Conservation (phyloP, 495 filamentous ascomycete species). For the Neurospora sp. region DNA sequence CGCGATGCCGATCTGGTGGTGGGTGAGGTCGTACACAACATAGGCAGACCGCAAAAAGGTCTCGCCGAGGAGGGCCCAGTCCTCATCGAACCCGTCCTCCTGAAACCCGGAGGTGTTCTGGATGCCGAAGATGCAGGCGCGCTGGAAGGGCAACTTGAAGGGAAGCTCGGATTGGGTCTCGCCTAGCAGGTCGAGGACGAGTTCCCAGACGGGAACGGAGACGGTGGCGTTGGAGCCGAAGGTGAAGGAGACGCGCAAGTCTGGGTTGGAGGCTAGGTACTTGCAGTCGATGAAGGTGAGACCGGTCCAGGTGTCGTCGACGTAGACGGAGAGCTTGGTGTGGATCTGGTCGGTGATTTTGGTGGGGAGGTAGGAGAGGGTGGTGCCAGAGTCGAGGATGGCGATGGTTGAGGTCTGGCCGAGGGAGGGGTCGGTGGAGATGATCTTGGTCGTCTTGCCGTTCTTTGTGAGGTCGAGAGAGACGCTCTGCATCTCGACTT, state of each 20-base stretch:
- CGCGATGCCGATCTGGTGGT: constrained; percentile 76
- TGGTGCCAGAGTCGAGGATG: constrained; percentile 81
- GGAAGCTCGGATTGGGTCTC: constrained; percentile 11
- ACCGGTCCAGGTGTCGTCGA: constrained; percentile 30
- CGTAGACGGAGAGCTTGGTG: constrained; percentile 42
- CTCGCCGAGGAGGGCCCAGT: constrained; percentile 51
- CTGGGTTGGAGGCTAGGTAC: constrained; percentile 46
- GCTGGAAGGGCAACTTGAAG: constrained; percentile 17
- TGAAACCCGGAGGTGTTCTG: constrained; percentile 21
- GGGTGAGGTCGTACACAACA: constrained; percentile 81
- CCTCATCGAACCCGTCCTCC: constrained; percentile 9
- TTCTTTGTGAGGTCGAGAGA: constrained; percentile 18
- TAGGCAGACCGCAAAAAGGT: constrained; percentile 90
- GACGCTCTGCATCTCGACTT: constrained; percentile 26
- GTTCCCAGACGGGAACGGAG: constrained; percentile 58
- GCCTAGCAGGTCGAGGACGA: constrained; percentile 52
- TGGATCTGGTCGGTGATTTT: constrained; percentile 48
- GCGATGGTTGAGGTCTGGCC: constrained; percentile 33
- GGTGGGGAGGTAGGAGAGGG: constrained; percentile 68
- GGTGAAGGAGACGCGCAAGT: constrained; percentile 49
- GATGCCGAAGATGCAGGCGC: constrained; percentile 34
- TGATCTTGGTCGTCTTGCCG: constrained; percentile 25
- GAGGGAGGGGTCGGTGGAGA: constrained; percentile 32
- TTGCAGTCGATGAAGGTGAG: constrained; percentile 38
- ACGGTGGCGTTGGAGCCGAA: constrained; percentile 47